These are phyloP conservation scores for Planoprotostelium fungivorum DNA, from an alignment of 78 protist genomes.

Conservation along the genomic window DNA sequence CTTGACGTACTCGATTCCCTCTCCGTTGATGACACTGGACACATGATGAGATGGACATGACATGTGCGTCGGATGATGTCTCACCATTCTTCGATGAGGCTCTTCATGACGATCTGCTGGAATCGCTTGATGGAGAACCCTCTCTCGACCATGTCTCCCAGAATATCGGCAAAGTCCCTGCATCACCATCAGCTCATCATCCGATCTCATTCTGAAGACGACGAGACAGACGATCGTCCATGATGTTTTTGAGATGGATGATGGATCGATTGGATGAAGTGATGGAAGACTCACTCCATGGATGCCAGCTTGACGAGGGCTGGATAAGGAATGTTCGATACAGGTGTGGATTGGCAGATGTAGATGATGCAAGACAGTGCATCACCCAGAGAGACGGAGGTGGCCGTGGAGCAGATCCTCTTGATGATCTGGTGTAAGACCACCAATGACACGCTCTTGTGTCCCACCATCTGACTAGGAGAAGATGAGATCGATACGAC, in stretches of 20 bases:
- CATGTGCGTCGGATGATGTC: too few species aligned
- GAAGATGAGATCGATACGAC: not conserved
- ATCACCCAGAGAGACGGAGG: not conserved
- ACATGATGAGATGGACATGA: not conserved
- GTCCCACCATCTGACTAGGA: not conserved
- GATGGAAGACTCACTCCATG: not conserved
- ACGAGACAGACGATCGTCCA: too few species aligned
- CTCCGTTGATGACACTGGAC: not conserved
- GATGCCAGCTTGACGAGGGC: not conserved
- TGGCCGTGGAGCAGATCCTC: not conserved
- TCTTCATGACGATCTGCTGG: not conserved
- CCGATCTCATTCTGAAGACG: too few species aligned
- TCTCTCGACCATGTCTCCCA: not conserved
- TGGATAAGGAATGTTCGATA: not conserved
- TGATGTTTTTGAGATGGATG: too few species aligned
- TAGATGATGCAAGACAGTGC: not conserved
- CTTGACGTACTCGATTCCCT: not conserved
- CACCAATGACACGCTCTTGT: not conserved
- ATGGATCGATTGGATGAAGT: too few species aligned
- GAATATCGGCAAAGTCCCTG: not conserved
- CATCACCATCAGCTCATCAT: not conserved
- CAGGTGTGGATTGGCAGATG: not conserved
- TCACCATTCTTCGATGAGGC: not conserved
- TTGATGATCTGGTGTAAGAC: not conserved
- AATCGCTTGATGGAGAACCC: not conserved